Evolutionary conservation across 805 yeast species (phyloP).

Genomic region (Saccharomycopsis amapae): DNA sequence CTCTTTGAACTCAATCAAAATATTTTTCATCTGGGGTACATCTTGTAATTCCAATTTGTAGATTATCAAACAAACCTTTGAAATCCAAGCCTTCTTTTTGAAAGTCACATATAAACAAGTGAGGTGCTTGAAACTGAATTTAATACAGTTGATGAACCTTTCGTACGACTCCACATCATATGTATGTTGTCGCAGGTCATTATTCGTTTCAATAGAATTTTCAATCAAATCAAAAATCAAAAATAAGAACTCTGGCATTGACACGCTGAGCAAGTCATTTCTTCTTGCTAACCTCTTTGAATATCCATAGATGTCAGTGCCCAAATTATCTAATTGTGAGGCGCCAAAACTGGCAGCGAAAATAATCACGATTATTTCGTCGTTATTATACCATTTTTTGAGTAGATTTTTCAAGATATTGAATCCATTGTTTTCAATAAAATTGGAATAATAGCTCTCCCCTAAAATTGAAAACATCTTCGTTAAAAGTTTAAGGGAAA

Average conservation of each 20-base stretch:
- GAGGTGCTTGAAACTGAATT: constrained; percentile 30
- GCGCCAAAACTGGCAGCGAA: constrained; percentile 42
- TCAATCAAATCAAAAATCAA: constrained; percentile 29
- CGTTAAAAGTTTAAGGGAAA: constrained; percentile 39
- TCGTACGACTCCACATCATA: constrained; percentile 26
- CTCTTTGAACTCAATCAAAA: background rate
- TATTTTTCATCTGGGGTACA: constrained; percentile 7
- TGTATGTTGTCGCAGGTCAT: background rate
- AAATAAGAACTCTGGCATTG: constrained; percentile 40
- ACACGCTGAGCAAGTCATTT: constrained; percentile 23
- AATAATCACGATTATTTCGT: constrained; percentile 32
- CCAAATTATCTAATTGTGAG: constrained; percentile 25
- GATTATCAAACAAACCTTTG: constrained; percentile 33
- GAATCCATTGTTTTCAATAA: constrained; percentile 46
- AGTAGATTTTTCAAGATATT: constrained; percentile 40
- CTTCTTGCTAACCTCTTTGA: constrained; percentile 21
- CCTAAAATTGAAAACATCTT: constrained; percentile 43
- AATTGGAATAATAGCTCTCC: constrained; percentile 38
- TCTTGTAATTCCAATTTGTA: constrained; percentile 22
- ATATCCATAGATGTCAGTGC: constrained; percentile 22
- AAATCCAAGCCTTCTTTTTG: constrained; percentile 29
- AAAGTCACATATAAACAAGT: constrained; percentile 26
- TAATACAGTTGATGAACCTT: constrained; percentile 24
- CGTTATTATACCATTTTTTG: constrained; percentile 42
- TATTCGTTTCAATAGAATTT: constrained; percentile 22